Percentiles rank a stretch among this genome's conserved stretches.
These are phyloP conservation scores for Limnomonas spitsbergensis DNA, from an alignment of 139 green algal genomes.

Conservation along the genomic window DNA sequence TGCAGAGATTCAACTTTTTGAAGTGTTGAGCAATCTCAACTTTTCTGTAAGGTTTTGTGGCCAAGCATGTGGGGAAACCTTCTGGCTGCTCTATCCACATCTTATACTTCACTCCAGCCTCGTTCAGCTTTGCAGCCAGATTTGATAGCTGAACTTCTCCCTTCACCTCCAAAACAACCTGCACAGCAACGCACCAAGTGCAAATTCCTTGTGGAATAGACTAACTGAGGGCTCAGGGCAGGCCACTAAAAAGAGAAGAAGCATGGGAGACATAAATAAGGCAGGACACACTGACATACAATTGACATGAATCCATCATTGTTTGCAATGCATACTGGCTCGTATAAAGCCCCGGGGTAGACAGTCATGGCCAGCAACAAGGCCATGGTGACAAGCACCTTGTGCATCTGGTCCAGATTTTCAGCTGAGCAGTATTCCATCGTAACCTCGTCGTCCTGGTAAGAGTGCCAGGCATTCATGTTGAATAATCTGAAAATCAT, in stretches of 20 bases:
- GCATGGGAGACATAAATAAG: no score
- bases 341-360: no score
- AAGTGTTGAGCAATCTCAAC: slow-evolving; percentile 59
- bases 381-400: no score
- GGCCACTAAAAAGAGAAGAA: no score
- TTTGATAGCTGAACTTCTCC: slow-evolving; percentile 73
- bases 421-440: slow-evolving; percentile 63
- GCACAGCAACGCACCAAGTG: neutral
- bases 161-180: slow-evolving; percentile 94
- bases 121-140: slow-evolving; percentile 67
- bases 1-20: slow-evolving; percentile 89
- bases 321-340: no score
- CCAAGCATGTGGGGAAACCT: slow-evolving; percentile 83
- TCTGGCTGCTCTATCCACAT: slow-evolving; percentile 97
- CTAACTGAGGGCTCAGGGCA: neutral
- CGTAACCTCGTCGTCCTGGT: slow-evolving; percentile 31
- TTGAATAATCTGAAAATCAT: no score
- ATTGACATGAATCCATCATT: neutral
- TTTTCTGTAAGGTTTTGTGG: slow-evolving; percentile 80
- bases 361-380: no score
- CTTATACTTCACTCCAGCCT: slow-evolving; percentile 77
- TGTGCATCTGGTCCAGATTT: slow-evolving; percentile 90
- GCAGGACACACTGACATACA: neutral
- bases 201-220: neutral
- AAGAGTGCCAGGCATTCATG: no score